Percentiles rank a stretch among this genome's conserved stretches.
Conservation (phyloP, 805 yeast species). For the Maudiozyma bulderi region DNA sequence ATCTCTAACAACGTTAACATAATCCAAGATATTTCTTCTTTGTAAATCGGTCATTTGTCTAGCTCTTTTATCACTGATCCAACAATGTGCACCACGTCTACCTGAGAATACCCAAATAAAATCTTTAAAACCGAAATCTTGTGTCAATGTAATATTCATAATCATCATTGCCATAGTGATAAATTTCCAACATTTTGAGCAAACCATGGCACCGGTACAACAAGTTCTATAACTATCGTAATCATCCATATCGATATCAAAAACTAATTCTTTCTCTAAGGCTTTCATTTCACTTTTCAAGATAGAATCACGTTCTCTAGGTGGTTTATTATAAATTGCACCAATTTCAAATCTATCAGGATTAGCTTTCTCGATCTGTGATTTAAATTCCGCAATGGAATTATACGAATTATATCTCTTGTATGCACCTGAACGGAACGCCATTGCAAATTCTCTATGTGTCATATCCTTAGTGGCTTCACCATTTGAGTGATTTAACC, state of each 20-base stretch:
- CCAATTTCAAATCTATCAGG: constrained; percentile 95
- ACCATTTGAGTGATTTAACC: constrained; percentile 81
- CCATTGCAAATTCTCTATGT: constrained; percentile 90
- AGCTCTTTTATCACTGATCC: constrained; percentile 87
- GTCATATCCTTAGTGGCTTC: constrained; percentile 62
- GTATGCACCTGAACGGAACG: constrained; percentile 77
- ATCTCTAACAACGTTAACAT: constrained; percentile 63
- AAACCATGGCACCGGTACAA: constrained; percentile 76
- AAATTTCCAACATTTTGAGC: constrained; percentile 88
- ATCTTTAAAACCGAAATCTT: constrained; percentile 84
- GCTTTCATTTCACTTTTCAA: constrained; percentile 76
- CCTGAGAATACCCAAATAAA: constrained; percentile 95
- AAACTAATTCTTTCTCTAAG: constrained; percentile 74
- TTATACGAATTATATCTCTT: constrained; percentile 77
- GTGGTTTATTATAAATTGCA: constrained; percentile 80
- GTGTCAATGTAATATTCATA: constrained; percentile 58
- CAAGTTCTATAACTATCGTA: constrained; percentile 92
- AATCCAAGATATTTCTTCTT: constrained; percentile 74
- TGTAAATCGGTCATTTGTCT: constrained; percentile 60
- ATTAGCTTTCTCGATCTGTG: constrained; percentile 58
- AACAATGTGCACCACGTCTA: constrained; percentile 97
- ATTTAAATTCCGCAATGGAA: constrained; percentile 61
- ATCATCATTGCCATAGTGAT: constrained; percentile 76
- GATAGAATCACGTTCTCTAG: constrained; percentile 70
- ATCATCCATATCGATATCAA: constrained; percentile 96